Evolutionary conservation across 1,284 basidiomycete species (phyloP), one percentile per base, ranked within the genome.

Genomic region (Entoloma clypeatum): DNA sequence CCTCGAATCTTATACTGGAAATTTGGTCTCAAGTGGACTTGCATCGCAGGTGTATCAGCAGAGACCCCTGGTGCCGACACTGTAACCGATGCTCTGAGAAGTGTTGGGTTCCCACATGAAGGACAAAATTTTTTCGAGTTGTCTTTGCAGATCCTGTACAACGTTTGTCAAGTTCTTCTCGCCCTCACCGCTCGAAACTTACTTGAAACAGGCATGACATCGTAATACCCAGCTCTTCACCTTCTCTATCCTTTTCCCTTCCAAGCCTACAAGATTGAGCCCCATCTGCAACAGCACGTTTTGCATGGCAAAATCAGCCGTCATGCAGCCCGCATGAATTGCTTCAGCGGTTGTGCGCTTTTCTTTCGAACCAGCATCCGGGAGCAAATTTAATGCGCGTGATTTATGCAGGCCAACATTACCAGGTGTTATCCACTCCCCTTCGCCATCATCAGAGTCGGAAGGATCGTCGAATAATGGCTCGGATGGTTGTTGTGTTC

Each of bases 151-250:
- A 97, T 81, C 65, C 94, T 97, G 57, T 27, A 30, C 18, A 36
- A 19, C 36, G 16, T 19, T 47, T 2, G 45, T 38, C 34, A 17
- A 24, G 39, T 16, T 24, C 13, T 35, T 14, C 25, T 30, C 29
- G 24, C n/a, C 19, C 10, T 16, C 24, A 16, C 21, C 7, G 22
- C 10, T 28, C 23, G 7, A 21, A n/a, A 74, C 91, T 65, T 58
- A 97, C 93, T 98, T 98, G 79, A 94, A 98, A 67, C 96, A 99
- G 11, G 93, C 96, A 67, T 99, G 96, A 65, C 96, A 99, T 44
- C 96, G 72, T 50, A 99, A 68, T 1, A 98, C 92, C 90, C 92
- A 99, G 48, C 84, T 97, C 68, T 95, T 93, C 22, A 99, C 86
- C 52, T 82, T 86, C 51, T 86, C 78, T 48, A 99, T 95, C 53